Evolutionary conservation across 768 basidiomycete genomes (phyloP).

Genomic region (Floccularia luteovirens): DNA sequence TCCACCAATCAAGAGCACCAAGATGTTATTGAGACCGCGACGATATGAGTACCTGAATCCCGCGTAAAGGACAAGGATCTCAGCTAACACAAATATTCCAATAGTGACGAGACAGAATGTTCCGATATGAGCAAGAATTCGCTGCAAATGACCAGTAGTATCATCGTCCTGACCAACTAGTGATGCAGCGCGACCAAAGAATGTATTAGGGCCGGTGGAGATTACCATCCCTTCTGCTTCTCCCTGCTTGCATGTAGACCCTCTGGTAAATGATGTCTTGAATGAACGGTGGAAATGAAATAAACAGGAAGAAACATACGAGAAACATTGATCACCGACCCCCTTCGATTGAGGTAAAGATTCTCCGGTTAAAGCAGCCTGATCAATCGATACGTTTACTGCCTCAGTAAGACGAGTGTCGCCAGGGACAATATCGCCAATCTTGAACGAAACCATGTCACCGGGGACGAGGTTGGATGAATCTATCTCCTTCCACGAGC

Average conservation of each 20-base stretch:
- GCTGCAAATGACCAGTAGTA: conserved; percentile 96
- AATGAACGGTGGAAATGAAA: conserved; percentile 1
- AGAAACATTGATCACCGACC: conserved; percentile 94
- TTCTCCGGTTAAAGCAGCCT: conserved; percentile 97
- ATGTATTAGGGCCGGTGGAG: conserved; percentile 95
- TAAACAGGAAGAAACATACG: conserved; percentile 50
- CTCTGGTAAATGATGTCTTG: conserved; percentile 34
- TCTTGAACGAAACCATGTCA: conserved; percentile 97
- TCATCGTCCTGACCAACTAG: conserved; percentile 98
- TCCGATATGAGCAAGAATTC: conserved; percentile 96
- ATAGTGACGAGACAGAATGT: conserved; percentile 96
- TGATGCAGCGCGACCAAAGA: conserved; percentile 98
- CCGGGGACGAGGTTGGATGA: conserved; percentile 88
- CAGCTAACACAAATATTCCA: conserved; percentile 90
- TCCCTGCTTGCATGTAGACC: conserved; percentile 98
- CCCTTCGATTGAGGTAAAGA: conserved; percentile 92
- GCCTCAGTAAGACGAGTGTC: conserved; percentile 96
- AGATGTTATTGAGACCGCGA: conserved; percentile 93
- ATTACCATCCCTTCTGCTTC: conserved; percentile 99
- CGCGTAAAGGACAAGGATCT: conserved; percentile 91
- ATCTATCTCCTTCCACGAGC: conserved; percentile 85
- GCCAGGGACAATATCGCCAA: conserved; percentile 96
- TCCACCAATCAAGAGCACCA: conserved; percentile 98
- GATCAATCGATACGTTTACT: conserved; percentile 97
- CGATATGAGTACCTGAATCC: conserved; percentile 89